A percentile compares a stretch with the other conserved stretches of the same genome.
Evolutionary conservation across 2,329 filamentous ascomycete species (phyloP).

Genomic region (Trichoderma sp.): DNA sequence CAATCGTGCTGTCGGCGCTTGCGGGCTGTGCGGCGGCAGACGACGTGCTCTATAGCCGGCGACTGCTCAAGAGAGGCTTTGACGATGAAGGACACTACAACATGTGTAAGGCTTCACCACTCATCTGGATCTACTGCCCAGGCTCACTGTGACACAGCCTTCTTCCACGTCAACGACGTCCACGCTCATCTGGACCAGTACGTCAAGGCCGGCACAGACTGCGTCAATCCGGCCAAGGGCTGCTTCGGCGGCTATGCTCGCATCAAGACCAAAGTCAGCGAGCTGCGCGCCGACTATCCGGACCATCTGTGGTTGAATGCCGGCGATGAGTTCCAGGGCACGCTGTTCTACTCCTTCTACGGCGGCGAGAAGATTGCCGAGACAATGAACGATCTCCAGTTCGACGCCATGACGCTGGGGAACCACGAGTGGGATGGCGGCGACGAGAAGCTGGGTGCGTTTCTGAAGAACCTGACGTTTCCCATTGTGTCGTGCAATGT

Average conservation of each 20-base stretch:
- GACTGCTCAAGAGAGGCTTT: conserved; percentile 47
- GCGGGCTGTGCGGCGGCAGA: conserved; percentile 33
- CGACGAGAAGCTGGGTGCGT: conserved; percentile 59
- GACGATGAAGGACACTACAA: conserved; percentile 51
- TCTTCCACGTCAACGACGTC: conserved; percentile 69
- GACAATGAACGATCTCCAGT: conserved; percentile 61
- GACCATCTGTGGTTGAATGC: conserved; percentile 62
- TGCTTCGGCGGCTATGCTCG: conserved; percentile 64
- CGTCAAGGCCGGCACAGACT: conserved; percentile 59
- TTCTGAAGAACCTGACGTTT: conserved; percentile 62
- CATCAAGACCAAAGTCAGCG: conserved; percentile 58
- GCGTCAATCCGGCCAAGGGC: conserved; percentile 51
- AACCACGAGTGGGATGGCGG: conserved; percentile 67
- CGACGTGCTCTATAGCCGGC: conserved; percentile 49
- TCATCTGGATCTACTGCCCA: background rate
- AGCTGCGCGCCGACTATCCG: conserved; percentile 54
- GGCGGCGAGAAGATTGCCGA: conserved; percentile 66
- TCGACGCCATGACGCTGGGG: conserved; percentile 65
- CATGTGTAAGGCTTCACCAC: conserved; percentile 39
- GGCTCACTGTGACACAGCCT: conserved; percentile 37
- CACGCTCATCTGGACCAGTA: conserved; percentile 66
- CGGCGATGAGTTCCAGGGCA: conserved; percentile 69
- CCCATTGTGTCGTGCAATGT: conserved; percentile 63
- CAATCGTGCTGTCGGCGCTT: conserved; percentile 30
- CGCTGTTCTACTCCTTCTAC: conserved; percentile 65